Base-by-base conservation (phyloP, 768 basidiomycete species). In the Pulveroboletus sp. region DNA sequence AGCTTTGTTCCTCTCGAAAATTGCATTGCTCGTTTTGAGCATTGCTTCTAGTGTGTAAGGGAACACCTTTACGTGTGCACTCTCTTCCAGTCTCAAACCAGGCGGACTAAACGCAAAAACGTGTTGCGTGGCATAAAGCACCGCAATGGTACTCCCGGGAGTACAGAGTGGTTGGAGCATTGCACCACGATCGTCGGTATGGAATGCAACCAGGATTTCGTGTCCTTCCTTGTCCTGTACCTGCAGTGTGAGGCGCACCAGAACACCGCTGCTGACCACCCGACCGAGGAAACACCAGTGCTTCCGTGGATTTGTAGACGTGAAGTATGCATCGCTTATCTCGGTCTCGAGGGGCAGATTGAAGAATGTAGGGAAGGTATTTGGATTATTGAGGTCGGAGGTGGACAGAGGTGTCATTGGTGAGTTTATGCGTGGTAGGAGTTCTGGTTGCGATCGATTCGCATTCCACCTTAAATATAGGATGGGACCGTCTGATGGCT, bases 221-320 rank as follows among this genome's bases (percentile, higher is more conserved):
- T 63, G 50, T 9, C 66, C 65, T 13, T 52, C 54, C 43, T 35
- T 65, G 53, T 66, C 65, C 41, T 67, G 57, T n/a, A 67, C 65
- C 14, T 66, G 35, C n/a, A 66, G 49, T 2, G 40, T 43, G 46
- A 66, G 65, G 45, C 65, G 65, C 35, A 66, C 65, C n/a, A 54
- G n/a, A 18, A 58, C 50, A n/a, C 26, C 18, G 5, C 55, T 65
- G 14, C 59, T 61, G 39, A 66, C 49, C 14, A 66, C 58, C 24
- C 43, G 55, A 5, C 65, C 65, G 5, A 66, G 56, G 39, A 67
- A 66, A 37, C 66, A 66, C 65, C 65, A 66, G 47, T 66, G 65
- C 37, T 49, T 63, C 24, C 54, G 59, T n/a, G 61, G 59, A 36
- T 47, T 67, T n/a, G 46, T 46, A 7, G 66, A 57, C 35, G 64